Evolutionary conservation across 179 eudicot species (phyloP), one percentile per base, ranked within the genome.

Genomic region (Carnegiea gigantea): DNA sequence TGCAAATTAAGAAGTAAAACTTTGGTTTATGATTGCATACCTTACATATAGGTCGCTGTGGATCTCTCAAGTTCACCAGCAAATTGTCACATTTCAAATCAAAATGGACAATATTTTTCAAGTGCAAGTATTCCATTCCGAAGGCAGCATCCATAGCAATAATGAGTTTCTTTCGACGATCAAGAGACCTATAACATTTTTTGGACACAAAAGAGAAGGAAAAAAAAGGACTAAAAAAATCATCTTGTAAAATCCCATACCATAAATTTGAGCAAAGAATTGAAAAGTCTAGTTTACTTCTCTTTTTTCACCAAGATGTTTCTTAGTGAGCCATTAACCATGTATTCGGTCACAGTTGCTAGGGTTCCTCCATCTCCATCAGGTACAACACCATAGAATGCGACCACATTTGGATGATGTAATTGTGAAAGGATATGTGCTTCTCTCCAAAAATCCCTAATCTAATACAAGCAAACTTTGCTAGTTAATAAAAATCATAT

Each of bases 371-470:
- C 99, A 67, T 86, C 86, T 23, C 97, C 98, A 86, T 95, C 99
- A 71, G 99, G 99, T 48, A 95, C 99, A 70, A 95, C 98, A 78
- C 99, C 99, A 78, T 95, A 95, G 85, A 95, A 95, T 80, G 99
- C 99, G 59, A 95, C 89, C 65, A 95, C 98, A 82, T 95, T 95
- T 85, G 99, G 99, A 80, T 95, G 99, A 79, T 95, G 99, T 78
- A 95, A 95, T 85, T 90, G 91, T 68, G 99, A 94, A 53, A 95
- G 94, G 73, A 95, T 91, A 30, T 83, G 93, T 36, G 99, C 98
- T 87, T 95, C 99, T 86, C 97, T 88, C 99, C 99, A 95, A 82
- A 95, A 95, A 82, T 95, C 99, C 80, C 89, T 86, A 57, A 91
- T 86, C 99, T 95, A 87, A 78, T 68, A 54, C 60, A 49, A 57